phyloP scores from a whole-genome alignment of 306 rosid genomes.

The Prunus padus region DNA sequence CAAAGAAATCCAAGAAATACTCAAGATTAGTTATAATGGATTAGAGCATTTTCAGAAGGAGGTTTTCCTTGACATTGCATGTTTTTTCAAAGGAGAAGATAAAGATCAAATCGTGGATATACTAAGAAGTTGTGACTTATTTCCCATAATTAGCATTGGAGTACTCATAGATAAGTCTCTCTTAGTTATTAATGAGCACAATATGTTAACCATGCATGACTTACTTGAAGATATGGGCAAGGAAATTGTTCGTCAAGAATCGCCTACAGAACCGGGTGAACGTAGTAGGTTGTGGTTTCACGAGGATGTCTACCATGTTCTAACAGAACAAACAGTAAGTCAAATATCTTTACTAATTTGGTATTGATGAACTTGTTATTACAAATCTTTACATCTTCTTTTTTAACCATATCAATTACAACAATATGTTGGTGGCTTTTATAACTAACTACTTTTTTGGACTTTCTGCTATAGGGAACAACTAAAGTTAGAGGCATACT shows the following conservation, averaged over 20 bases:
- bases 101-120: neutral
- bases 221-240: neutral
- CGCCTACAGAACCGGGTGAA: slow-evolving; percentile 23
- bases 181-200: neutral
- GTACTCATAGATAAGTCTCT: neutral
- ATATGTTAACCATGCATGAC: neutral
- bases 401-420: no score
- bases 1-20: neutral
- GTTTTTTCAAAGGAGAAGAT: neutral
- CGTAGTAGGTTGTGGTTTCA: slow-evolving; percentile 35
- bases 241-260: neutral
- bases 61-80: neutral
- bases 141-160: neutral
- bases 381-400: no score
- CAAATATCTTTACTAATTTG: neutral
- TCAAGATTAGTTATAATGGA: neutral
- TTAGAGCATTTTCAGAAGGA: neutral
- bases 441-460: no score
- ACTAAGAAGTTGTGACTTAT: neutral
- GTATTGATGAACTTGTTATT: no score
- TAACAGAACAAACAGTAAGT: slow-evolving; percentile 8
- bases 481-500: neutral
- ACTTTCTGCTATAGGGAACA: neutral
- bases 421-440: no score
- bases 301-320: slow-evolving; percentile 26